Conservation (phyloP, 176 grass and related monocot genomes). For the Rhynchospora pubera region DNA sequence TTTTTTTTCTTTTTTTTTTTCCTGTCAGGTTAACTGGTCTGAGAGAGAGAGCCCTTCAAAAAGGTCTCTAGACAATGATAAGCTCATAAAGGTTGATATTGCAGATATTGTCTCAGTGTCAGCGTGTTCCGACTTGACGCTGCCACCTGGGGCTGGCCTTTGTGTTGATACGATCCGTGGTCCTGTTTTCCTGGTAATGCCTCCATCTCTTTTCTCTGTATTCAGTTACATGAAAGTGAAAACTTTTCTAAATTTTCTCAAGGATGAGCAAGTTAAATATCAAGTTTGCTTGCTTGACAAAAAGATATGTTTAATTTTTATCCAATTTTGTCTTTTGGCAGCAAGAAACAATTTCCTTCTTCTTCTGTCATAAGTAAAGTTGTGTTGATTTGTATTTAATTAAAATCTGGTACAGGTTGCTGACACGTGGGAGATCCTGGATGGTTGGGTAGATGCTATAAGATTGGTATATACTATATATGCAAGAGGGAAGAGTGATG, state of each 20-base stretch:
- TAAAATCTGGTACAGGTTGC: slow-evolving; percentile 50
- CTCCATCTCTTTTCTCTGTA: slow-evolving; percentile 8
- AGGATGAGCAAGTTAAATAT: not conserved
- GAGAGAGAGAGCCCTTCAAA: slow-evolving; percentile 39
- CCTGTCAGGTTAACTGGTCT: slow-evolving; percentile 45
- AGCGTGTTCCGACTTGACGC: slow-evolving; percentile 75
- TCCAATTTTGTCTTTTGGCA: not conserved
- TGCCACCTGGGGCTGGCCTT: slow-evolving; percentile 82
- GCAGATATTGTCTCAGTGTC: slow-evolving; percentile 69
- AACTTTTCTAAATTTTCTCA: not conserved
- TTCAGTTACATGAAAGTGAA: not conserved
- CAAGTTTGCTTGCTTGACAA: not conserved
- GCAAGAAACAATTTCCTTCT: not conserved
- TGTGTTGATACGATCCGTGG: slow-evolving; percentile 80
- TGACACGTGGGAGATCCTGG: slow-evolving; percentile 83
- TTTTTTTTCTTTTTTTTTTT: too few species aligned
- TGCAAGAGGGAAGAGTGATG: slow-evolving; percentile 77
- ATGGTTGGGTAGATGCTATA: slow-evolving; percentile 85
- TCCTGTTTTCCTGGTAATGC: slow-evolving; percentile 63
- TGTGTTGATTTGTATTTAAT: not conserved
- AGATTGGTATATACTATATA: slow-evolving; percentile 90
- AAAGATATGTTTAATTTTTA: not conserved
- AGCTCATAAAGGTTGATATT: slow-evolving; percentile 60
- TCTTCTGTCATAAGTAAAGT: not conserved
- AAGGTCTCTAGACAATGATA: slow-evolving; percentile 33